Percentiles rank a stretch among this genome's conserved stretches.
Conservation (phyloP, 495 filamentous ascomycete species). For the Hypoxylon subgilvum region DNA sequence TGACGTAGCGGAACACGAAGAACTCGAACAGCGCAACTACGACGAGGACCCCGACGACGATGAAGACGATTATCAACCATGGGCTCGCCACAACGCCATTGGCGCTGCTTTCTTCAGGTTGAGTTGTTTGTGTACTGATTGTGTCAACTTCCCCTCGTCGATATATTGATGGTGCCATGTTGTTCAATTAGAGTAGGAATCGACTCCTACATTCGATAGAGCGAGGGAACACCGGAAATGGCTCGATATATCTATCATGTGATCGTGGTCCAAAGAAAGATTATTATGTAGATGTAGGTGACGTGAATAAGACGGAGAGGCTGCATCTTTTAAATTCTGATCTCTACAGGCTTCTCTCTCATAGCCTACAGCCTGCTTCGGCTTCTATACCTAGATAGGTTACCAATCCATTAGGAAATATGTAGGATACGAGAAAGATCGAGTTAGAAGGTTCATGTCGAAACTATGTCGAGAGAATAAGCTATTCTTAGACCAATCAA, state of each 20-base stretch:
- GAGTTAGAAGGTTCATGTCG: background rate
- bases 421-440: conserved; percentile 27
- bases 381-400: no score
- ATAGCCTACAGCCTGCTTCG: no score
- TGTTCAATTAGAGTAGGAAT: background rate
- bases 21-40: conserved; percentile 30
- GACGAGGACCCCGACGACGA: conserved; percentile 40
- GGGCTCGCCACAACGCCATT: conserved; percentile 3
- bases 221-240: background rate
- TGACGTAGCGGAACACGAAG: conserved; percentile 26
- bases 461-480: conserved; percentile 15
- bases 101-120: conserved; percentile 1
- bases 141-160: conserved; percentile 5
- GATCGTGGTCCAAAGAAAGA: background rate
- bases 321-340: conserved; percentile 17
- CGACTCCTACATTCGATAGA: background rate
- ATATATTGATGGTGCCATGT: conserved; percentile 26
- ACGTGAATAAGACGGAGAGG: conserved; percentile 7
- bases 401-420: conserved; percentile 15
- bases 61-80: conserved; percentile 46
- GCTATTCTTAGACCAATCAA: conserved; percentile 36
- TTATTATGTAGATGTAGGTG: background rate
- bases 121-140: conserved; percentile 6
- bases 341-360: background rate
- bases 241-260: background rate